Conservation (phyloP, 306 rosid species). For the Ziziphus jujuba region DNA sequence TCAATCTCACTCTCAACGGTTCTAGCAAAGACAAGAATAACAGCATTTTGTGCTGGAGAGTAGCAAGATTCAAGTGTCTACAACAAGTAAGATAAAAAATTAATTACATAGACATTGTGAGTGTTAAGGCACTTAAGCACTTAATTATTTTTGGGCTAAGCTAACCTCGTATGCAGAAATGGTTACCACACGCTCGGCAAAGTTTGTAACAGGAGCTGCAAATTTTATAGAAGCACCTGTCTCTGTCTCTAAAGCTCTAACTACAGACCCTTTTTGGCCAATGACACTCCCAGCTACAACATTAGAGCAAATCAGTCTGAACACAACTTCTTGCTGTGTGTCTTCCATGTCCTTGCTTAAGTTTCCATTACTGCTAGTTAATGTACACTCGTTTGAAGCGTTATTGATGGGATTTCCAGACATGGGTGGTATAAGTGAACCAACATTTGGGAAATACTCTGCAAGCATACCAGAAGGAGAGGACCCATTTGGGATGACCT, state of each 20-base stretch:
- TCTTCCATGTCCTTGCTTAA: conserved; percentile 26
- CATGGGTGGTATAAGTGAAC: conserved; percentile 32
- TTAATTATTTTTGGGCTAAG: not conserved
- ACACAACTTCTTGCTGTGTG: conserved; percentile 38
- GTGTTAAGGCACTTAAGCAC: not conserved
- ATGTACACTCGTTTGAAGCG: conserved; percentile 18
- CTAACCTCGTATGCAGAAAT: conserved; percentile 68
- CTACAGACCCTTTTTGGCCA: conserved; percentile 54
- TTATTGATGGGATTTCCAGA: conserved; percentile 31
- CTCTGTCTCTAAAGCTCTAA: conserved; percentile 50
- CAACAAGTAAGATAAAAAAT: conserved; percentile 31
- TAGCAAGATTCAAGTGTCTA: conserved; percentile 45
- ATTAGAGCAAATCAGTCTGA: conserved; percentile 59
- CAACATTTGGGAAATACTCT: conserved; percentile 45
- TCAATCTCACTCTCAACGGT: conserved; percentile 49
- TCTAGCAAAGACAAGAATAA: conserved; percentile 55
- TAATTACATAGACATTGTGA: conserved; percentile 5
- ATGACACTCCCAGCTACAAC: conserved; percentile 61
- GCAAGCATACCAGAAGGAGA: conserved; percentile 24
- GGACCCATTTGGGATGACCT: conserved; percentile 24
- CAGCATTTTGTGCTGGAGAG: conserved; percentile 73
- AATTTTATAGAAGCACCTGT: conserved; percentile 66
- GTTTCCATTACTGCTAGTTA: conserved; percentile 20
- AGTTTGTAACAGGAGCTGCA: conserved; percentile 44
- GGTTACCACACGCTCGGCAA: conserved; percentile 56